phyloP scores from a whole-genome alignment of 805 yeast genomes.

The Lipomyces orientalis region DNA sequence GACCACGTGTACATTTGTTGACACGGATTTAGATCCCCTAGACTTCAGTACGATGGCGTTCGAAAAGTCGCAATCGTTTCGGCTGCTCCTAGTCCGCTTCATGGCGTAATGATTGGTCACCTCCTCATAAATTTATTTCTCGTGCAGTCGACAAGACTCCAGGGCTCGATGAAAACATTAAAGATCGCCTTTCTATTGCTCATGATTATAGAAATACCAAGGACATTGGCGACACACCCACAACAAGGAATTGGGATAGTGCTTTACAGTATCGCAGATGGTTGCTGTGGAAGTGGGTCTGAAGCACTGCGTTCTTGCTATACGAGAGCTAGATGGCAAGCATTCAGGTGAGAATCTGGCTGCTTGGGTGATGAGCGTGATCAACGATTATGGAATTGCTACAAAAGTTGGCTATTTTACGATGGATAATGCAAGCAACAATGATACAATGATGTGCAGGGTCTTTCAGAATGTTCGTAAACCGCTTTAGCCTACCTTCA shows the following conservation, averaged over 20 bases:
- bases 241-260: neutral
- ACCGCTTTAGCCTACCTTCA: too few relatives aligned
- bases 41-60: neutral
- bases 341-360: too few relatives aligned
- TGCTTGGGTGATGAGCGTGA: too few relatives aligned
- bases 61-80: neutral
- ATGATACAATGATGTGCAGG: neutral
- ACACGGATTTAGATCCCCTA: neutral
- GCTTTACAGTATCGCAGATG: neutral
- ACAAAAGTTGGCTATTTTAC: too few relatives aligned
- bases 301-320: too few relatives aligned
- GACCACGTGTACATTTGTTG: neutral
- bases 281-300: neutral
- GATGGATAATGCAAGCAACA: too few relatives aligned
- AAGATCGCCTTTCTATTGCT: neutral
- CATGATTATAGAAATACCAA: neutral
- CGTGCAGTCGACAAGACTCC: neutral
- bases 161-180: neutral
- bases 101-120: neutral
- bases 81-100: slow-evolving; percentile 4
- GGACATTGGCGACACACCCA: neutral
- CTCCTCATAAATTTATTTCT: neutral
- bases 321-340: too few relatives aligned
- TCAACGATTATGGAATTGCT: too few relatives aligned
- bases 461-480: too few relatives aligned